A percentile compares a stretch with the other conserved stretches of the same genome.
These are phyloP conservation scores for Fagus crenata DNA, from an alignment of 306 rosid genomes.

Conservation along the genomic window DNA sequence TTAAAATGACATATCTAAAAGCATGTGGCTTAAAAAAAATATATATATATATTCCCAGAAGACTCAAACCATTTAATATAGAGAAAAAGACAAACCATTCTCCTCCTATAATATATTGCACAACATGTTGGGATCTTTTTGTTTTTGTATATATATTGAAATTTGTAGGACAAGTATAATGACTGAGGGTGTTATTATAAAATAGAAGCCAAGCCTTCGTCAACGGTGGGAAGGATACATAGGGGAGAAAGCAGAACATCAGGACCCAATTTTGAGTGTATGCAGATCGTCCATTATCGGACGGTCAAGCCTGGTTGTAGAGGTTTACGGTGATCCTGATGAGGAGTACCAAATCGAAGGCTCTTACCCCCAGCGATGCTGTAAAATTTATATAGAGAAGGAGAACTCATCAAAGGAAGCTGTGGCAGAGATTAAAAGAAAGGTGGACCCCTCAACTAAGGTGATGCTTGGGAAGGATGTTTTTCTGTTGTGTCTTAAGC, in stretches of 20 bases:
- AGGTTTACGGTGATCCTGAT: constrained; percentile 13
- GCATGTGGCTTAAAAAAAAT: no score
- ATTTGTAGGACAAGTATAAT: no score
- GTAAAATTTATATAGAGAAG: constrained; percentile 12
- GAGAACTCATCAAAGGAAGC: constrained; percentile 13
- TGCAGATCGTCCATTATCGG: constrained; percentile 30
- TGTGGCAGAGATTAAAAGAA: constrained; percentile 27
- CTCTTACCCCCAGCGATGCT: constrained; percentile 21
- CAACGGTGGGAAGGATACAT: constrained; percentile 37
- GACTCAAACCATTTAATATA: no score
- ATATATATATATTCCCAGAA: no score
- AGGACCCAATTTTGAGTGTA: constrained; percentile 17
- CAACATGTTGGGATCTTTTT: no score
- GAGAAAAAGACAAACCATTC: no score
- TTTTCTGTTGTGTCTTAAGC: constrained; percentile 20
- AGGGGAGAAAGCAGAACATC: constrained; percentile 24
- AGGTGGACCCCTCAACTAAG: constrained; percentile 27
- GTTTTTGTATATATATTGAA: no score
- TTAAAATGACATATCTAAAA: no score
- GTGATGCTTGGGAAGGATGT: constrained; percentile 36
- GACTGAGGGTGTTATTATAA: not conserved
- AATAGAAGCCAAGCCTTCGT: constrained; percentile 37
- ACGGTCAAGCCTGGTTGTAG: constrained; percentile 32
- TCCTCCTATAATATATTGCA: no score
- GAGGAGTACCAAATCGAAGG: constrained; percentile 38